Evolutionary conservation across 2,329 filamentous ascomycete species (phyloP), one percentile per base, ranked within the genome.

Genomic region (Claviceps maximensis): DNA sequence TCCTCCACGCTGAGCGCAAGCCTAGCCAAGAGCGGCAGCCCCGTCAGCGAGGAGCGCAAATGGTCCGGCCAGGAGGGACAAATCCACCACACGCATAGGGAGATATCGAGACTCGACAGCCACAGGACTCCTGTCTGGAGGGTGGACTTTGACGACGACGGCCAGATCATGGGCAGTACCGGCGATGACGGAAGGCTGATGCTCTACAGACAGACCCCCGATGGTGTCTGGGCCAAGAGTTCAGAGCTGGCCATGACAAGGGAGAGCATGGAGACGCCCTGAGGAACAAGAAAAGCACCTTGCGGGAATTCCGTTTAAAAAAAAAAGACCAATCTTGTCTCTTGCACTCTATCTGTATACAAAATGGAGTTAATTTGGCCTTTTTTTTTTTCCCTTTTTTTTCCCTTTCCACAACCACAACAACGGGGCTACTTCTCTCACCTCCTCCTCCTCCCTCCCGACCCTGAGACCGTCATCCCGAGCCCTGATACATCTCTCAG

Each of bases 111-210:
- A 61, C 75, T 90, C 9, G 80, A 83, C 49, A 79, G 76, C 51
- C 81, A 87, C 62, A 77, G 80, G 49, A 83, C 80, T 19, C 84
- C 84, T 1, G 84, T 89, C 1, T 91, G 86, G 86, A 74, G 84
- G 23, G 81, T 90, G 2, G 78, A 78, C 1, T 91, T 89, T 59
- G 80, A 83, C 59, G 76, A 78, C 52, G 74, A 81, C 70, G 85
- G 85, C 4, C 84, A 88, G 65, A 76, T 90, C 13, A 71, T 91
- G 8, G 82, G 86, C 1, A 86, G 83, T 42, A 86, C 86, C 1
- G 86, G 86, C 3, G 87, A 91, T 58, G 86, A 90, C 64, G 87
- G 85, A 12, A 79, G 74, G 63, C 62, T 84, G 54, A 67, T 82
- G 60, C 79, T 80, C 56, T 84, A 81, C 62, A 74, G 80, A 15